Base-by-base conservation (phyloP, 2,329 filamentous ascomycete genomes). In the Monosporascus ibericus region DNA sequence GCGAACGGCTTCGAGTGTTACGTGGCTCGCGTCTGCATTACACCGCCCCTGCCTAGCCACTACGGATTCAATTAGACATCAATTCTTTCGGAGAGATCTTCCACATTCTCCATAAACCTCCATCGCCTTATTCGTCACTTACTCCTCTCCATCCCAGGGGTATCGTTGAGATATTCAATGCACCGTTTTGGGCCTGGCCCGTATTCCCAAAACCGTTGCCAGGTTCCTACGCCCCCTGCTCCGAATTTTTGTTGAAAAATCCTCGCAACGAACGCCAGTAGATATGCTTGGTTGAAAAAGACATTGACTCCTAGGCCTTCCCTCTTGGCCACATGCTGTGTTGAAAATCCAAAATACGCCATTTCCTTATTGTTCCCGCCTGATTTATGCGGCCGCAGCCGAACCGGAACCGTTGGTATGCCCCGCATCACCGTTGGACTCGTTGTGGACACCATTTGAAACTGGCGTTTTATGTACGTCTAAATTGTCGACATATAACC, bases 401-500 rank as follows among this genome's bases (percentile, higher is more conserved):
- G 14, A 5, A 15, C 24, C 25, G 14, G 42, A 30, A 3, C 42
- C 42, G 22, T 27, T 27, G 22, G 42, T 17, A 25, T 30, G 22
- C 49, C 56, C 48, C 48, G 53, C 49, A 48, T 58, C 50, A 48
- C 61, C 60, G 49, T 63, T 64, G 49, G 58, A 53, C 55, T 61
- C 60, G 53, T 59, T 55, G 48, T 61, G 59, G 46, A 62, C 58
- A 7, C 67, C 54, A 48, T 66, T 64, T 37, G 68, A 60, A 50
- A 67, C 62, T 50, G 60, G 51, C 55, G 61, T 53, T 52, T 60
- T 67, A 47, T 61, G 58, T 53, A 74, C 70, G 57, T 88, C 80
- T 48, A 91, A 72, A 55, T 85, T 80, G 46, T 82, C 72, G n/a
- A 89, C 83, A 55, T 80, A 69, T 3, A 99, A 78, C 24, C 84